A percentile compares a stretch with the other conserved stretches of the same genome.
phyloP scores from a whole-genome alignment of 2,329 filamentous ascomycete genomes.

The Ascosphaera apis region DNA sequence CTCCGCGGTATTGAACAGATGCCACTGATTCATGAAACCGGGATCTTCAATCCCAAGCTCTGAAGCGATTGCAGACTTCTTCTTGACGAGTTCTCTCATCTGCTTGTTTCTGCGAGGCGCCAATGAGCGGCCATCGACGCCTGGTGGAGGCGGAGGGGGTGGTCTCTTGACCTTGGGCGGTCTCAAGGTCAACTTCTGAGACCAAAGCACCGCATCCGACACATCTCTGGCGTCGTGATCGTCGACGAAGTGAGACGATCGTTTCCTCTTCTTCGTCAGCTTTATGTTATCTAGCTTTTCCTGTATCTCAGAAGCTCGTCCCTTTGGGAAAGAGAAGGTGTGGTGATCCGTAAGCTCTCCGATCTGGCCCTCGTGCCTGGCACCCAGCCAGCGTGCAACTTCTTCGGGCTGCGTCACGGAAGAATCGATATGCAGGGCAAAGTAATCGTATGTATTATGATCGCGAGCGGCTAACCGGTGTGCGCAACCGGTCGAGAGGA shows the following conservation, averaged over 20 bases:
- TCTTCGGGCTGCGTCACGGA: constrained; percentile 37
- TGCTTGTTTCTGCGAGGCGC: constrained; percentile 15
- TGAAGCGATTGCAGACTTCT: constrained; percentile 37
- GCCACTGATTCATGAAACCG: constrained; percentile 89
- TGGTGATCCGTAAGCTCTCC: constrained; percentile 61
- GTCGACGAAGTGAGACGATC: constrained; percentile 4
- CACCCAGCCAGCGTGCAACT: constrained; percentile 48
- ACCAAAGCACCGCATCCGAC: constrained; percentile 52
- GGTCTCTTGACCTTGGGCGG: constrained; percentile 37
- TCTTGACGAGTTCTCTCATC: constrained; percentile 27
- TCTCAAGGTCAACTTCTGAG: constrained; percentile 52
- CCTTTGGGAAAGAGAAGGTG: constrained; percentile 52
- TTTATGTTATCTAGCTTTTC: constrained; percentile 25
- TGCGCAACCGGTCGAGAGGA: no score
- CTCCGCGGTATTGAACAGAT: constrained; percentile 64
- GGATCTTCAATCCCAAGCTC: constrained; percentile 62
- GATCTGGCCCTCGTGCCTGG: constrained; percentile 60
- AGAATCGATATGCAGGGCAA: constrained; percentile 62
- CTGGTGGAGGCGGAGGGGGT: constrained; percentile 13
- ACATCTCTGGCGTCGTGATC: constrained; percentile 21
- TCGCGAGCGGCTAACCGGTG: constrained; percentile 41
- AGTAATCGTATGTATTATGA: constrained; percentile 70
- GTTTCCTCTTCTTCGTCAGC: constrained; percentile 36
- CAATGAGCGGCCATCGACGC: constrained; percentile 15
- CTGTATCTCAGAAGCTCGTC: constrained; percentile 16